Evolutionary conservation across 2,329 filamentous ascomycete genomes (phyloP).

Genomic region (Colletotrichum zoysiae): DNA sequence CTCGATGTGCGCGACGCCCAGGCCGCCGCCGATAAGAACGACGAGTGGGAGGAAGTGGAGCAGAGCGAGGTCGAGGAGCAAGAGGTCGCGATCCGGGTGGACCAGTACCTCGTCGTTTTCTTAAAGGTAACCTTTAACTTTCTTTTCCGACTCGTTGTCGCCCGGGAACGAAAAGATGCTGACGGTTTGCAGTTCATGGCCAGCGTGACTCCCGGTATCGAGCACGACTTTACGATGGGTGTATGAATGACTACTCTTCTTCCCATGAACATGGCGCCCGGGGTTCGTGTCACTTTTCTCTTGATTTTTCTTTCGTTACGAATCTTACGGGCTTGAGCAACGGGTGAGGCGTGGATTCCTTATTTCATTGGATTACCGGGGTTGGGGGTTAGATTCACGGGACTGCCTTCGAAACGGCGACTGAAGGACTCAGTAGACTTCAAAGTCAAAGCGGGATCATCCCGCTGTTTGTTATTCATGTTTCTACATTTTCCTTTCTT

Average conservation of each 20-base stretch:
- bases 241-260: conserved; percentile 64
- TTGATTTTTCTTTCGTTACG: neutral
- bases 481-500: neutral
- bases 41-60: conserved; percentile 75
- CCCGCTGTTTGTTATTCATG: neutral
- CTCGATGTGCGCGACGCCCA: conserved; percentile 69
- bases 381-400: conserved; percentile 19
- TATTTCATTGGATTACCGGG: conserved; percentile 29
- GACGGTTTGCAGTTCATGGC: conserved; percentile 73
- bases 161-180: conserved; percentile 37
- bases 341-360: conserved; percentile 3
- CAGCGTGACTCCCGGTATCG: conserved; percentile 95
- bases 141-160: conserved; percentile 44
- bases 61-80: conserved; percentile 73
- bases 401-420: conserved; percentile 18
- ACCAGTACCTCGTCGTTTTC: conserved; percentile 90
- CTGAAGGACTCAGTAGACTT: conserved; percentile 34
- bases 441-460: conserved; percentile 26
- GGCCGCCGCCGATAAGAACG: conserved; percentile 63
- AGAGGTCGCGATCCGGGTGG: conserved; percentile 86
- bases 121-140: conserved; percentile 71
- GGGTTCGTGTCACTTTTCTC: neutral
- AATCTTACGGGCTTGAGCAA: neutral
- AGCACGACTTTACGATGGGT: conserved; percentile 98
- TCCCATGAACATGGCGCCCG: conserved; percentile 2